Conservation (phyloP, 306 rosid genomes). For the Prinsepia uniflora region DNA sequence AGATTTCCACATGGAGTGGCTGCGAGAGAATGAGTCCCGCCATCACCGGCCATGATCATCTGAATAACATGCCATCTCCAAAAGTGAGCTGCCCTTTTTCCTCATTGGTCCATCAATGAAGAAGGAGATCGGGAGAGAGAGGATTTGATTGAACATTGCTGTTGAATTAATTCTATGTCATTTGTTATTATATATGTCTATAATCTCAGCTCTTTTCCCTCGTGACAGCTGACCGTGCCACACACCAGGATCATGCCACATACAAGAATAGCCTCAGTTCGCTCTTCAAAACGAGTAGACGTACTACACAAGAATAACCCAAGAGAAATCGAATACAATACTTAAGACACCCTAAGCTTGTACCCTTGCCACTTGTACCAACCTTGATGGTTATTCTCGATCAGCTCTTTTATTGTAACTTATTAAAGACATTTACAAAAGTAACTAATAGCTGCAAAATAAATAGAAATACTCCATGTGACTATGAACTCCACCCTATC, state of each 20-base stretch:
- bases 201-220: too few relatives aligned
- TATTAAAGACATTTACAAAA: constrained; percentile 17
- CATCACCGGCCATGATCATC: constrained; percentile 12
- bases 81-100: constrained; percentile 33
- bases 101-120: constrained; percentile 18
- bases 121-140: background rate
- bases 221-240: too few relatives aligned
- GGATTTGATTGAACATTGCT: constrained; percentile 40
- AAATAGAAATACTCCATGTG: constrained; percentile 33
- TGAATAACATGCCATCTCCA: constrained; percentile 30
- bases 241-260: too few relatives aligned
- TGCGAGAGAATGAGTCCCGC: constrained; percentile 31
- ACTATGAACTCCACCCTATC: constrained; percentile 25
- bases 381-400: too few relatives aligned
- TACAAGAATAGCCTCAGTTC: too few relatives aligned
- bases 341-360: too few relatives aligned
- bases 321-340: too few relatives aligned
- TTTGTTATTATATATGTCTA: too few relatives aligned
- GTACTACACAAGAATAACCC: too few relatives aligned
- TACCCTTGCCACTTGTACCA: too few relatives aligned
- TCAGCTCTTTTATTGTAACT: too few relatives aligned
- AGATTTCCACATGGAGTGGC: constrained; percentile 40
- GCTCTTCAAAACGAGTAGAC: too few relatives aligned
- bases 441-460: background rate
- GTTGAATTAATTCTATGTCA: constrained; percentile 34